A percentile compares a stretch with the other conserved stretches of the same genome.
Evolutionary conservation across 352 stramenopile species (phyloP).

Genomic region (Globisporangium megalacanthum): DNA sequence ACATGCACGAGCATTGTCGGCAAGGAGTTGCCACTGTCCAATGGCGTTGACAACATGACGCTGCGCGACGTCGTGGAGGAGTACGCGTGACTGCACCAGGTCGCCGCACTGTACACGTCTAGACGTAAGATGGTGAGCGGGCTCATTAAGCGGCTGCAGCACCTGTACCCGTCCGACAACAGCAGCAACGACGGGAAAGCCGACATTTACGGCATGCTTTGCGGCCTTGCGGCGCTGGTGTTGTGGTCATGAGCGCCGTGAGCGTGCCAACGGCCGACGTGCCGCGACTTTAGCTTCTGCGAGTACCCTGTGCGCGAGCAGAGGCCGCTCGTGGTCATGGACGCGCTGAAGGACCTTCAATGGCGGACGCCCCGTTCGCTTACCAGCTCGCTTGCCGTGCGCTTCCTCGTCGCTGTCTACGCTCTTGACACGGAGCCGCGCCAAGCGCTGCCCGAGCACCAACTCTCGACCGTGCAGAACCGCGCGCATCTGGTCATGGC

Average conservation of each 20-base stretch:
- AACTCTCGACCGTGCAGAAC: conserved; percentile 84
- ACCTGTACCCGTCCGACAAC: conserved; percentile 12
- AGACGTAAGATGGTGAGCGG: conserved; percentile 65
- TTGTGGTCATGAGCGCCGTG: conserved; percentile 90
- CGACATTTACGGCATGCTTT: conserved; percentile 83
- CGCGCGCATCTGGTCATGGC: conserved; percentile 79
- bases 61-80: conserved; percentile 62
- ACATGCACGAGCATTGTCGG: conserved; percentile 34
- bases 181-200: conserved; percentile 38
- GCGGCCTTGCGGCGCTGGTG: conserved; percentile 68
- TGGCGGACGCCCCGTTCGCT: conserved; percentile 90
- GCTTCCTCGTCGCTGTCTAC: conserved; percentile 89
- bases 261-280: conserved; percentile 74
- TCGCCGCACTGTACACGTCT: conserved; percentile 55
- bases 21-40: conserved; percentile 31
- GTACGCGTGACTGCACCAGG: conserved; percentile 55
- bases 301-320: conserved; percentile 73
- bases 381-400: conserved; percentile 84
- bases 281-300: conserved; percentile 81
- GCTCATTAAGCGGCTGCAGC: conserved; percentile 61
- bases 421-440: conserved; percentile 75
- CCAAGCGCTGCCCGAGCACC: conserved; percentile 53
- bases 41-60: conserved; percentile 32
- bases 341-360: conserved; percentile 79
- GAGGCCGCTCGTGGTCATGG: conserved; percentile 81